Evolutionary conservation across 345 rosid genomes (phyloP).

Genomic region (Boechera stricta): DNA sequence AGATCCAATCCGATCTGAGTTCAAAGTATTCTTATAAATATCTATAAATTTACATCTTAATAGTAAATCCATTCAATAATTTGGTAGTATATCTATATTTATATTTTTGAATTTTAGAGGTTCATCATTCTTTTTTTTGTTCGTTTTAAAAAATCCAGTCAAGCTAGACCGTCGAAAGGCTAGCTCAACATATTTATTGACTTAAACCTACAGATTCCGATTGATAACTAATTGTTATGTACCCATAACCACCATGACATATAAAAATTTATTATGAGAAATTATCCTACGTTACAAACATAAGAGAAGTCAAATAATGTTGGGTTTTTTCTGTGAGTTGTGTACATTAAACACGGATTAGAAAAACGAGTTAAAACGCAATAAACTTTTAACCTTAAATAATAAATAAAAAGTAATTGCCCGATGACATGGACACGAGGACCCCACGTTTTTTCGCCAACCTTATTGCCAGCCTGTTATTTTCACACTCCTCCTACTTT

Average conservation of each 20-base stretch:
- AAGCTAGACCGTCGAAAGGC: too few species aligned
- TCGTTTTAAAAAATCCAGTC: too few species aligned
- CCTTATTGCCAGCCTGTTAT: constrained; percentile 44
- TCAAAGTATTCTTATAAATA: background rate
- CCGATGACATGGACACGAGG: constrained; percentile 46
- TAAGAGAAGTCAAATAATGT: background rate
- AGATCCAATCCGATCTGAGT: background rate
- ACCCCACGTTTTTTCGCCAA: constrained; percentile 39
- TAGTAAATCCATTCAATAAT: background rate
- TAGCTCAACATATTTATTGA: too few species aligned
- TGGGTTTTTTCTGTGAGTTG: too few species aligned
- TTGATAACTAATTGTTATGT: too few species aligned
- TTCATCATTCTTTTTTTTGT: too few species aligned
- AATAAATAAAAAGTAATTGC: constrained; percentile 17
- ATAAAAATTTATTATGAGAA: background rate
- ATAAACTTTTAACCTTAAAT: background rate
- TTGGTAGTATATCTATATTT: too few species aligned
- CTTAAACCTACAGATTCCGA: too few species aligned
- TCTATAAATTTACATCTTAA: background rate
- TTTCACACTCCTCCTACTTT: constrained; percentile 18
- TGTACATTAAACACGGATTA: constrained; percentile 5
- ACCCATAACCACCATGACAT: background rate
- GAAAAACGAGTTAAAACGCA: constrained; percentile 27
- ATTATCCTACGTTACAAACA: background rate
- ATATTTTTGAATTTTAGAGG: too few species aligned